These are phyloP conservation scores for Angophora floribunda DNA, from an alignment of 345 rosid species.

Conservation along the genomic window DNA sequence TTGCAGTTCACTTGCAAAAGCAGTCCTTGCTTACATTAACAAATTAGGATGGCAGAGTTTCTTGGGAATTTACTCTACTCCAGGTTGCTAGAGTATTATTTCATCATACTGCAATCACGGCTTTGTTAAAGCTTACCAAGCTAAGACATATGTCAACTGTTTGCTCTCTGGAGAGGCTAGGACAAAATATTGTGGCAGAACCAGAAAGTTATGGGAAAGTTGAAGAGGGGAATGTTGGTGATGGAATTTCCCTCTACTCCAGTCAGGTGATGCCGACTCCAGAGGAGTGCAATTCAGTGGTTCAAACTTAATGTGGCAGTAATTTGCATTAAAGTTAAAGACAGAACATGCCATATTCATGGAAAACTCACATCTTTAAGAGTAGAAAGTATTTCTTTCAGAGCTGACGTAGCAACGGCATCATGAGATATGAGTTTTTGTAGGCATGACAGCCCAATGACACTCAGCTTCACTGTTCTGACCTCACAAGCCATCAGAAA, in stretches of 20 bases:
- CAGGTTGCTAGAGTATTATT: neutral
- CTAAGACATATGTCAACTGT: neutral
- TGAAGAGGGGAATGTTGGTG: neutral
- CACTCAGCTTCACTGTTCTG: conserved; percentile 75
- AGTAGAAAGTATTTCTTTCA: conserved; percentile 70
- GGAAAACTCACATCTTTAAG: conserved; percentile 68
- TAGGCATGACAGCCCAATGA: conserved; percentile 87
- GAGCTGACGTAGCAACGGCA: conserved; percentile 80
- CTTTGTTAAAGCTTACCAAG: neutral
- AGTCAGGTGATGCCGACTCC: neutral
- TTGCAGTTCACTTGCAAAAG: neutral
- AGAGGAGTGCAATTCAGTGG: neutral
- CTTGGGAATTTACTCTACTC: neutral
- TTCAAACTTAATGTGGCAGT: neutral
- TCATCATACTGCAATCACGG: neutral
- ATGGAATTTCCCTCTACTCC: neutral
- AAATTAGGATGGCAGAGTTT: neutral
- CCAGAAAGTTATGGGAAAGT: neutral
- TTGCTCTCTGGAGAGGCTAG: neutral
- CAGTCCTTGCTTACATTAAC: neutral
- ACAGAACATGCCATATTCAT: neutral
- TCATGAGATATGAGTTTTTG: conserved; percentile 97
- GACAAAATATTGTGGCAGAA: neutral
- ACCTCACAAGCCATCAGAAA: conserved; percentile 94
- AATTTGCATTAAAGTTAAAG: neutral